Conservation (phyloP, 495 filamentous ascomycete genomes). For the Penicillium dipodomyicola region DNA sequence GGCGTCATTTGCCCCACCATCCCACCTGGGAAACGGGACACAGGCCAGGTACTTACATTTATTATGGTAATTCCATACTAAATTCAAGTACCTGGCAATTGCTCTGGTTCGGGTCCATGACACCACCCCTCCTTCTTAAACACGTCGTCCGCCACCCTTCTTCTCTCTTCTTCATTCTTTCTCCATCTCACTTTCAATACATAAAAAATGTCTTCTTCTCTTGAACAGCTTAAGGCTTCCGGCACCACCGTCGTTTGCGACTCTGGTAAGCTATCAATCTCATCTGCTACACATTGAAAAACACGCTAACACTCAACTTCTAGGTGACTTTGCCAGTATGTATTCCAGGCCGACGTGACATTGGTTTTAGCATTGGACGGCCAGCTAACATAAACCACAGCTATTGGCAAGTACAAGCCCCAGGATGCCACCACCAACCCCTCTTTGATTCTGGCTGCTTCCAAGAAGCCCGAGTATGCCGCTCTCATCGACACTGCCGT, state of each 20-base stretch:
- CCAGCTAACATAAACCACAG: slow-evolving; percentile 46
- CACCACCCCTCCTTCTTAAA: slow-evolving; percentile 29
- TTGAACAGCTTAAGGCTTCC: slow-evolving; percentile 93
- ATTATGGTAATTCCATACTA: slow-evolving; percentile 13
- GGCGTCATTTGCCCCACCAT: slow-evolving; percentile 42
- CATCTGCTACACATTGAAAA: slow-evolving; percentile 11
- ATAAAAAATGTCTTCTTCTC: slow-evolving; percentile 76
- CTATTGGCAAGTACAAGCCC: slow-evolving; percentile 99
- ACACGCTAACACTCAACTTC: slow-evolving; percentile 18
- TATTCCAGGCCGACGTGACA: slow-evolving; percentile 17
- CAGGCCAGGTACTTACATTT: slow-evolving; percentile 14
- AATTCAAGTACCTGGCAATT: slow-evolving; percentile 21
- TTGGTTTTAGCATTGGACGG: background rate
- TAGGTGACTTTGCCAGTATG: slow-evolving; percentile 79
- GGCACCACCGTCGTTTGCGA: slow-evolving; percentile 97
- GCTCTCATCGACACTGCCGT: slow-evolving; percentile 85
- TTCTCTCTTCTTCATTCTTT: slow-evolving; percentile 18
- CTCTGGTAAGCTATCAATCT: slow-evolving; percentile 65
- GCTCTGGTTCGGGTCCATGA: slow-evolving; percentile 14
- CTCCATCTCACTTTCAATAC: slow-evolving; percentile 7
- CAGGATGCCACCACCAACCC: slow-evolving; percentile 99
- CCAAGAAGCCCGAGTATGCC: slow-evolving; percentile 97
- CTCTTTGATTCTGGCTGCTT: slow-evolving; percentile 93
- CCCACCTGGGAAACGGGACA: slow-evolving; percentile 18
- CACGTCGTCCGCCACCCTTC: slow-evolving; percentile 33